These are phyloP conservation scores for Schrenkiella parvula DNA, from an alignment of 345 rosid genomes.

Conservation along the genomic window DNA sequence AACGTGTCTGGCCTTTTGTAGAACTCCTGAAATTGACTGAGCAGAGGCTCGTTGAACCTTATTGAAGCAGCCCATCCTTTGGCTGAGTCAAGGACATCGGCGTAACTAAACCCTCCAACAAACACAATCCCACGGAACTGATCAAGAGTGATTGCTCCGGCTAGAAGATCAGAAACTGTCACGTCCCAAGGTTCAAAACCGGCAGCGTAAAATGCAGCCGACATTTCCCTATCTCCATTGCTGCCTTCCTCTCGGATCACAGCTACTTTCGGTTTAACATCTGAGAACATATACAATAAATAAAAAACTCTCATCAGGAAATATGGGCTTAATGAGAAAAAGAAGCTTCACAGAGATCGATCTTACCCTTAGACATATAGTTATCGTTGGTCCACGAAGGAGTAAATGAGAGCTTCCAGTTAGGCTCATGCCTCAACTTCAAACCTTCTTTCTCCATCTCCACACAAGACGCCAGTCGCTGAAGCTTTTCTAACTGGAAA, in stretches of 20 bases:
- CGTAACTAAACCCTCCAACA: slow-evolving; percentile 96
- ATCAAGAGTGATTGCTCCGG: slow-evolving; percentile 49
- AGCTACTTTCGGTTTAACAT: slow-evolving; percentile 81
- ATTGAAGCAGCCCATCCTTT: slow-evolving; percentile 99
- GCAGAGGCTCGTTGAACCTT: slow-evolving; percentile 67
- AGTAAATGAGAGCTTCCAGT: slow-evolving; percentile 66
- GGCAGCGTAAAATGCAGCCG: slow-evolving; percentile 79
- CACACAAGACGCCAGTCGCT: slow-evolving; percentile 76
- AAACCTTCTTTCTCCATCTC: slow-evolving; percentile 83
- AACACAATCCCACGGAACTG: slow-evolving; percentile 82
- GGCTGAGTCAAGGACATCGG: slow-evolving; percentile 91
- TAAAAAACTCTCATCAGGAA: neutral
- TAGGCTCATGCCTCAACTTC: slow-evolving; percentile 67
- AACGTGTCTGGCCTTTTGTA: slow-evolving; percentile 81
- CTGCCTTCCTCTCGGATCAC: slow-evolving; percentile 97
- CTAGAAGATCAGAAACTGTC: slow-evolving; percentile 84
- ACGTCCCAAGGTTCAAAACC: slow-evolving; percentile 98
- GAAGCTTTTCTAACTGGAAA: slow-evolving; percentile 75
- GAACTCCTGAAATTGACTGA: slow-evolving; percentile 80
- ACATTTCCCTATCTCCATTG: slow-evolving; percentile 96
- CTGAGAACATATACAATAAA: slow-evolving; percentile 17
- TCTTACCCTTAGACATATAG: slow-evolving; percentile 41
- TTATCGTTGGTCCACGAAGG: slow-evolving; percentile 66
- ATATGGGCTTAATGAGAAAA: neutral
- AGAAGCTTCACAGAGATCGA: neutral